These are phyloP conservation scores for Xylaria arbuscula DNA, from an alignment of 2,329 filamentous ascomycete species.

Conservation along the genomic window DNA sequence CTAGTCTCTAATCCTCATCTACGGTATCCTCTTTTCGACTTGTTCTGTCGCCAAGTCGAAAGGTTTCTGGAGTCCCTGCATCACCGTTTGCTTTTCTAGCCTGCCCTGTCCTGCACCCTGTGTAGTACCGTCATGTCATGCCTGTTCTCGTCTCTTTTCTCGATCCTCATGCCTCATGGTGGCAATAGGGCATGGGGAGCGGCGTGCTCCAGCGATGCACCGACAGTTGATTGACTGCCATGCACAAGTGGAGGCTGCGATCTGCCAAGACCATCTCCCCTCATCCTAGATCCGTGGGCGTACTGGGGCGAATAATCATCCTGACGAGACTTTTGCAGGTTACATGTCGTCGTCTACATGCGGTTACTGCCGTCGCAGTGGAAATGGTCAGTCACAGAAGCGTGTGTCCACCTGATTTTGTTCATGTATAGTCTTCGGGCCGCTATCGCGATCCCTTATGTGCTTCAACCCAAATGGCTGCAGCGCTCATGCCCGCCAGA, in stretches of 20 bases:
- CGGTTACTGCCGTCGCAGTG: slow-evolving; percentile 45
- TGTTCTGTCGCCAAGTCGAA: slow-evolving; percentile 28
- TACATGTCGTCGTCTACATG: slow-evolving; percentile 38
- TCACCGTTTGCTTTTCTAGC: slow-evolving; percentile 27
- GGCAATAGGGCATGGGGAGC: slow-evolving; percentile 13
- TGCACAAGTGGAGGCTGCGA: slow-evolving; percentile 23
- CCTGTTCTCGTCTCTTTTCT: slow-evolving; percentile 19
- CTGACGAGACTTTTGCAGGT: slow-evolving; percentile 37
- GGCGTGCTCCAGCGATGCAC: slow-evolving; percentile 21
- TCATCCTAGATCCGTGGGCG: slow-evolving; percentile 8
- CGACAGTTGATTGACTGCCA: slow-evolving; percentile 10
- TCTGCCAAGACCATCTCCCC: slow-evolving; percentile 27
- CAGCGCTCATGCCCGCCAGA: slow-evolving; percentile 11
- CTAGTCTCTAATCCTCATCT: slow-evolving; percentile 19
- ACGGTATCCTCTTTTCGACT: slow-evolving; percentile 18
- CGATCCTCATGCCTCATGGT: slow-evolving; percentile 18
- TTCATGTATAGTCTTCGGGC: slow-evolving; percentile 35
- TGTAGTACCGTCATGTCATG: slow-evolving; percentile 29
- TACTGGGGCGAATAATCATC: slow-evolving; percentile 17
- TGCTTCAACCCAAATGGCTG: slow-evolving; percentile 29
- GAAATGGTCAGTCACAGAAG: slow-evolving; percentile 61
- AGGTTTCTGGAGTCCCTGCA: slow-evolving; percentile 14
- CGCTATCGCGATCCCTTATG: slow-evolving; percentile 24
- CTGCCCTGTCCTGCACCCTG: slow-evolving; percentile 28
- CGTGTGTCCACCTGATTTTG: slow-evolving; percentile 52